phyloP scores from a whole-genome alignment of 768 basidiomycete genomes.

The Collybia nuda region DNA sequence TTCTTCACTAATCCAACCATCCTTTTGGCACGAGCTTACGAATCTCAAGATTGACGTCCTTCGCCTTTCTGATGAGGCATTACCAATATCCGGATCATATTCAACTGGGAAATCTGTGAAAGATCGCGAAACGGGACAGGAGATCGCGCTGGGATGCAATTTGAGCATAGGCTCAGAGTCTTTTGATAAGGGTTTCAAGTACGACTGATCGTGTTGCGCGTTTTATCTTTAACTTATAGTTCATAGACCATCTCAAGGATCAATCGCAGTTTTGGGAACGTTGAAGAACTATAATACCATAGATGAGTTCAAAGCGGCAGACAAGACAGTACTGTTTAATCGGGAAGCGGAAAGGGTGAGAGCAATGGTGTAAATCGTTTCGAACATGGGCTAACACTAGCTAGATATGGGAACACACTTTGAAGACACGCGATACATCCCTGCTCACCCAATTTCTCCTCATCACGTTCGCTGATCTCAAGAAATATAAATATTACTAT shows the following conservation, averaged over 20 bases:
- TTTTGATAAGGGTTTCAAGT: constrained; percentile 53
- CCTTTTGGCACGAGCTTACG: constrained; percentile 92
- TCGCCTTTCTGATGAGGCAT: constrained; percentile 70
- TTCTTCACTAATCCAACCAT: constrained; percentile 82
- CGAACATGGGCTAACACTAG: too few relatives aligned
- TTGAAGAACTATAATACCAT: constrained; percentile 97
- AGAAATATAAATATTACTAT: constrained; percentile 97
- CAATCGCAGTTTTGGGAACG: constrained; percentile 56
- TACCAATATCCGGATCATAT: constrained; percentile 68
- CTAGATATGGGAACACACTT: constrained; percentile 72
- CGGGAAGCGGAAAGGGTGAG: constrained; percentile 59
- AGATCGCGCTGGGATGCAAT: constrained; percentile 71
- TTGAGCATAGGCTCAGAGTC: constrained; percentile 65
- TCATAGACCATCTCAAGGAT: constrained; percentile 43
- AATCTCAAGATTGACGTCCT: constrained; percentile 89
- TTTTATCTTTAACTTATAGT: neutral
- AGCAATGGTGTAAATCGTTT: neutral
- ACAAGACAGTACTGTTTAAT: constrained; percentile 88
- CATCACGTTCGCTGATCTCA: constrained; percentile 94
- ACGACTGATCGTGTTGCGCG: constrained; percentile 11
- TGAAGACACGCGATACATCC: constrained; percentile 48
- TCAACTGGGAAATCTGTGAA: constrained; percentile 66
- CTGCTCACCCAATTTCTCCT: constrained; percentile 79
- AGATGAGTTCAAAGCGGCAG: constrained; percentile 89
- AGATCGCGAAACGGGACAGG: constrained; percentile 76